phyloP scores from a whole-genome alignment of 257 asterid species.

The Vinca minor region DNA sequence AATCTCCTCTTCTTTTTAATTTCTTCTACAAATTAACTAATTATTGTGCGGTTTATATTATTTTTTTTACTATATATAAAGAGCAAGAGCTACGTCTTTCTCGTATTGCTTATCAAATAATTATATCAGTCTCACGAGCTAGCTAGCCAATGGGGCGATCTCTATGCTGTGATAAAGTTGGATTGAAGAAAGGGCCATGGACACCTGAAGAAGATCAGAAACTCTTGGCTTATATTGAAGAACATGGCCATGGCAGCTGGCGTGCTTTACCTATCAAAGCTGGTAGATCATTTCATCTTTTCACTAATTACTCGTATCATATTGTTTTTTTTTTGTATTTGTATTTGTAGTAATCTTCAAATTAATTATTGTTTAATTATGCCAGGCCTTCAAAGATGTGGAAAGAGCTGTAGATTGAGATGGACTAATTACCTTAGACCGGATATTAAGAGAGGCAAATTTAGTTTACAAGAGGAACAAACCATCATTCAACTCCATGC shows the following conservation, averaged over 20 bases:
- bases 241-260: constrained; percentile 97
- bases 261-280: constrained; percentile 85
- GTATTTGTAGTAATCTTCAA: neutral
- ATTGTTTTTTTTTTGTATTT: neutral
- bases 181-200: constrained; percentile 93
- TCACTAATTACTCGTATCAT: too few relatives aligned
- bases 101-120: too few relatives aligned
- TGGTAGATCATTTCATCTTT: too few relatives aligned
- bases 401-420: constrained; percentile 82
- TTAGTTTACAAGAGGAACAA: constrained; percentile 84
- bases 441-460: constrained; percentile 86
- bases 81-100: constrained; percentile 1
- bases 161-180: constrained; percentile 81
- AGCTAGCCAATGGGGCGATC: constrained; percentile 68
- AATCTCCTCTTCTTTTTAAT: constrained; percentile 9
- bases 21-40: neutral
- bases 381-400: constrained; percentile 77
- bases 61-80: too few relatives aligned
- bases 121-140: too few relatives aligned
- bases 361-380: neutral
- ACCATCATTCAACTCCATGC: constrained; percentile 97
- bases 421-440: constrained; percentile 91
- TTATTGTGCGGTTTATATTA: neutral
- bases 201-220: constrained; percentile 91
- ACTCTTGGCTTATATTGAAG: constrained; percentile 72